Percentiles rank a stretch among this genome's conserved stretches.
phyloP scores from a whole-genome alignment of 192 early-diverging fungal species.

The Podila horticola region DNA sequence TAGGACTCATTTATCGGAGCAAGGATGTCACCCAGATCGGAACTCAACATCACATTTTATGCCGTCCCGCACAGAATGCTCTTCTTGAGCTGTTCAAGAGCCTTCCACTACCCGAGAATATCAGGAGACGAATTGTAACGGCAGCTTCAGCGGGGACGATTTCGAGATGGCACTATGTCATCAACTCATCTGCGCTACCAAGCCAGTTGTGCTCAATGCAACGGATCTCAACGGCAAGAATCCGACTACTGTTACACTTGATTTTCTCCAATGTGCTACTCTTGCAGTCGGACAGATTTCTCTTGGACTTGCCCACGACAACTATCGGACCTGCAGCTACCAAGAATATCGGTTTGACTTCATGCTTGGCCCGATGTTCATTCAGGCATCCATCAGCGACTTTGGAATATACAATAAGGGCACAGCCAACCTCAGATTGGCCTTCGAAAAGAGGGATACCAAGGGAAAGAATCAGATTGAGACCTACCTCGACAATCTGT shows the following conservation, averaged over 20 bases:
- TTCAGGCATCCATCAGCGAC: constrained; percentile 39
- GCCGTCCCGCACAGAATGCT: too few relatives aligned
- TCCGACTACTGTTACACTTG: constrained; percentile 6
- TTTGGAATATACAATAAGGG: constrained; percentile 37
- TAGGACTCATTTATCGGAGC: too few relatives aligned
- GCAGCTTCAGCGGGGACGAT: constrained; percentile 18
- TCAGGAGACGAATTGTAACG: constrained; percentile 19
- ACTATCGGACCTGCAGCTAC: constrained; percentile 30
- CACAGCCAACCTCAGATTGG: constrained; percentile 22
- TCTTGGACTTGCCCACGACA: constrained; percentile 22
- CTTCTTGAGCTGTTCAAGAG: too few relatives aligned
- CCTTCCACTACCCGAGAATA: constrained; percentile 19
- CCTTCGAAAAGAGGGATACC: constrained; percentile 13
- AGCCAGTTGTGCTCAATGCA: constrained; percentile 22
- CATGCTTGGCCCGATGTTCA: constrained; percentile 41
- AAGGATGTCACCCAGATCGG: too few relatives aligned
- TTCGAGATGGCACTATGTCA: constrained; percentile 35
- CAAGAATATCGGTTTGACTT: constrained; percentile 43
- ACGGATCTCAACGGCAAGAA: constrained; percentile 23
- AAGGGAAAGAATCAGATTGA: constrained; percentile 31
- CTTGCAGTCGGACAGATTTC: constrained; percentile 9
- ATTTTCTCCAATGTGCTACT: constrained; percentile 9
- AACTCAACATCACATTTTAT: too few relatives aligned
- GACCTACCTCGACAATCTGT: constrained; percentile 24
- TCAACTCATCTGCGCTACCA: constrained; percentile 16